phyloP scores from a whole-genome alignment of 352 stramenopile genomes.

The Phytophthora constricta region DNA sequence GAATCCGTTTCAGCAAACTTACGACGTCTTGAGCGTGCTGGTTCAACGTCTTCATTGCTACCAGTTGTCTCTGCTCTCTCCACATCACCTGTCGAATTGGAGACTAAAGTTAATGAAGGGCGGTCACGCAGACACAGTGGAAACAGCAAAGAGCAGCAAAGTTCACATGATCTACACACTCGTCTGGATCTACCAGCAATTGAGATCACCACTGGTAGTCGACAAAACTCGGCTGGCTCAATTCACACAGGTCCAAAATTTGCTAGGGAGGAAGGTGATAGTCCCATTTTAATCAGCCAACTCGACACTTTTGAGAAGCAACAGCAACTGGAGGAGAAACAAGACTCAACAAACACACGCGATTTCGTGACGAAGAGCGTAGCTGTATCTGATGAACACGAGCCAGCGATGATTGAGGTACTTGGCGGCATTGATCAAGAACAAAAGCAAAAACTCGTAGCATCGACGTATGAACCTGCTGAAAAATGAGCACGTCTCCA shows the following conservation, averaged over 20 bases:
- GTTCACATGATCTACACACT: background rate
- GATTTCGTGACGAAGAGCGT: too few relatives aligned
- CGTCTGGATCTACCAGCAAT: background rate
- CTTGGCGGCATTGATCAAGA: too few relatives aligned
- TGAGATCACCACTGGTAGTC: conserved; percentile 6
- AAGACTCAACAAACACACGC: background rate
- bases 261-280: too few relatives aligned
- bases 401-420: too few relatives aligned
- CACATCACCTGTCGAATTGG: background rate
- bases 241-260: background rate
- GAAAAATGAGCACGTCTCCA: too few relatives aligned
- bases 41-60: conserved; percentile 3
- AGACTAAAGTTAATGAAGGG: background rate
- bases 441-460: too few relatives aligned
- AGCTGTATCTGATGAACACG: too few relatives aligned
- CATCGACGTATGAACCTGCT: too few relatives aligned
- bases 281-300: background rate
- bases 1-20: background rate
- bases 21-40: conserved; percentile 2
- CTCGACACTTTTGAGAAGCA: background rate
- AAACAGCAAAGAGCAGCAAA: background rate
- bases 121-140: background rate
- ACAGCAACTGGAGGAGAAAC: background rate
- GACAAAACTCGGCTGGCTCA: conserved; percentile 3
- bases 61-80: too few relatives aligned